phyloP scores from a whole-genome alignment of 306 rosid genomes.

The Gastrolobium bilobum region DNA sequence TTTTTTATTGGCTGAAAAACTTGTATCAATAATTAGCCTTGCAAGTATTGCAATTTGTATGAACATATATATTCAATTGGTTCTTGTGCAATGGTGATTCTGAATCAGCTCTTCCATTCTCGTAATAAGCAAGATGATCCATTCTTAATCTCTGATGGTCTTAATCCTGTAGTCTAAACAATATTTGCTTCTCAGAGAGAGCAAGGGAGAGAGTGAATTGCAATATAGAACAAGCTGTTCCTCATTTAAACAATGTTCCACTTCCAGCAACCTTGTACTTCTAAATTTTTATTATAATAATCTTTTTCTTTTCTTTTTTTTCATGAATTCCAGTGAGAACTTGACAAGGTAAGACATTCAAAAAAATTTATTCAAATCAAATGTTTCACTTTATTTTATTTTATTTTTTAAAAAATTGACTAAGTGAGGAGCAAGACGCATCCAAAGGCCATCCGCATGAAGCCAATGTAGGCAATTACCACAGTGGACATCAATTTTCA shows the following conservation, averaged over 20 bases:
- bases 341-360: no score
- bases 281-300: no score
- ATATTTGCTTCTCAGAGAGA: neutral
- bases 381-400: no score
- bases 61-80: neutral
- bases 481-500: neutral
- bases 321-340: no score
- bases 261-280: no score
- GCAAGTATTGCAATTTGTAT: neutral
- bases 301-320: no score
- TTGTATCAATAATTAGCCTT: neutral
- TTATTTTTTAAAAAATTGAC: no score
- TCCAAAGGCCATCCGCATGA: no score
- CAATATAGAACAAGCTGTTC: neutral
- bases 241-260: no score
- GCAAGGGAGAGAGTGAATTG: neutral
- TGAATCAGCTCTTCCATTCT: neutral
- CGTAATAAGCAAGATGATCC: neutral
- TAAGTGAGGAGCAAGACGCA: no score
- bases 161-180: neutral
- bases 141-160: neutral
- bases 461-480: neutral
- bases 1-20: slow-evolving; percentile 7
- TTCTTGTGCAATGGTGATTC: neutral
- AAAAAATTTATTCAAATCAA: no score